phyloP scores from a whole-genome alignment of 345 rosid species.

The Aethionema arabicum region DNA sequence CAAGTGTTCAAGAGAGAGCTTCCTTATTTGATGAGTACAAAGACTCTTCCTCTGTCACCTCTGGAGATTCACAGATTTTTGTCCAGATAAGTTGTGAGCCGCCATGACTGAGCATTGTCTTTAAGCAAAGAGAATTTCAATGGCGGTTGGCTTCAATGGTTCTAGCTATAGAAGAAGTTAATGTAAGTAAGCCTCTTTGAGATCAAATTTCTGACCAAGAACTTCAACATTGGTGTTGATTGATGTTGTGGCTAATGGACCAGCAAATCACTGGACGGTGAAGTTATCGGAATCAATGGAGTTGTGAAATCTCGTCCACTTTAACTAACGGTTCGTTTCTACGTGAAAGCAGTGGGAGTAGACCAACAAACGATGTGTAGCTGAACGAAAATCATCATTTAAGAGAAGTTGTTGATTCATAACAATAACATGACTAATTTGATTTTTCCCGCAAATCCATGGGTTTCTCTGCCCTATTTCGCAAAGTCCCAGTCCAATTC shows the following conservation, averaged over 20 bases:
- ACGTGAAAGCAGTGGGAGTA: slow-evolving; percentile 77
- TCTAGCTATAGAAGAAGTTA: slow-evolving; percentile 71
- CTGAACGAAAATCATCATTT: slow-evolving; percentile 41
- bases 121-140: slow-evolving; percentile 65
- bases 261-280: slow-evolving; percentile 76
- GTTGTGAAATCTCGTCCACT: slow-evolving; percentile 93
- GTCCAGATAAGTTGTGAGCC: slow-evolving; percentile 85
- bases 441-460: neutral
- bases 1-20: slow-evolving; percentile 58
- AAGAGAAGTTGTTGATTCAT: slow-evolving; percentile 12
- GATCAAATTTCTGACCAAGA: slow-evolving; percentile 81
- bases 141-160: slow-evolving; percentile 88
- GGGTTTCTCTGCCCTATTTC: slow-evolving; percentile 23
- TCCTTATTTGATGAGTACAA: slow-evolving; percentile 86
- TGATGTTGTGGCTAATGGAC: slow-evolving; percentile 81
- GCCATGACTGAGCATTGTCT: slow-evolving; percentile 74
- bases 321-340: slow-evolving; percentile 58
- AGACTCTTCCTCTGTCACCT: slow-evolving; percentile 84
- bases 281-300: slow-evolving; percentile 78
- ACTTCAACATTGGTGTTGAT: slow-evolving; percentile 73
- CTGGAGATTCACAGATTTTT: slow-evolving; percentile 82
- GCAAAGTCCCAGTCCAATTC: slow-evolving; percentile 2
- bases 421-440: neutral
- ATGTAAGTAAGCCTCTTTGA: slow-evolving; percentile 66
- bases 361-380: slow-evolving; percentile 74